Conservation (phyloP, 2,329 filamentous ascomycete species). For the Pestalotiopsis sp. region DNA sequence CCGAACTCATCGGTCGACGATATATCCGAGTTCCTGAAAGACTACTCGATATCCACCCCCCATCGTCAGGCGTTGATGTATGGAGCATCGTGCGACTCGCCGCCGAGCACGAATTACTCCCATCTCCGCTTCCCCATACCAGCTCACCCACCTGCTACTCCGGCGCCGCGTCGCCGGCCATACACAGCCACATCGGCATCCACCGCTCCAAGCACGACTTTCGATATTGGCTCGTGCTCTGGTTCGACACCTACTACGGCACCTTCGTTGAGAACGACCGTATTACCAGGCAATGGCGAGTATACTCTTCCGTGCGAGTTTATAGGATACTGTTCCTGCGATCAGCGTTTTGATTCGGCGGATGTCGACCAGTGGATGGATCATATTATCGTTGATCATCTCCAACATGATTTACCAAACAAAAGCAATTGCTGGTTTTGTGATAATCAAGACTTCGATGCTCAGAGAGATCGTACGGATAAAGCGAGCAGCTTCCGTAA, state of each 20-base stretch:
- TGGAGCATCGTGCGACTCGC: no score
- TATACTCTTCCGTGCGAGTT: slow-evolving; percentile 49
- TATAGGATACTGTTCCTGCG: slow-evolving; percentile 37
- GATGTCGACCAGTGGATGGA: slow-evolving; percentile 46
- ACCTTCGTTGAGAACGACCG: neutral
- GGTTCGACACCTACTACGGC: neutral
- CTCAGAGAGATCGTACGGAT: slow-evolving; percentile 15
- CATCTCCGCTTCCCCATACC: no score
- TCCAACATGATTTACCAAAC: slow-evolving; percentile 35
- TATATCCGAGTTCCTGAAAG: no score
- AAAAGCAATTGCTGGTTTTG: slow-evolving; percentile 55
- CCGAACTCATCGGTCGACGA: no score
- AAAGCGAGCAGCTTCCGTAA: slow-evolving; percentile 31
- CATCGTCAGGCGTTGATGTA: no score
- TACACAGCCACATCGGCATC: no score
- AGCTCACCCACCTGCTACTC: no score
- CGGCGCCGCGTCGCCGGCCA: no score
- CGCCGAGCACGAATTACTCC: no score
- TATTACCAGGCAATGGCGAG: neutral
- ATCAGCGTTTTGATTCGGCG: slow-evolving; percentile 36
- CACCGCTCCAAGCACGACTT: neutral
- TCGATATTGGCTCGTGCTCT: neutral
- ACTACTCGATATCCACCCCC: no score
- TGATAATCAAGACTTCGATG: slow-evolving; percentile 34
- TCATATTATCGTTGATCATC: slow-evolving; percentile 45